phyloP scores from a whole-genome alignment of 2,329 filamentous ascomycete genomes.

The Verruconis gallopava region DNA sequence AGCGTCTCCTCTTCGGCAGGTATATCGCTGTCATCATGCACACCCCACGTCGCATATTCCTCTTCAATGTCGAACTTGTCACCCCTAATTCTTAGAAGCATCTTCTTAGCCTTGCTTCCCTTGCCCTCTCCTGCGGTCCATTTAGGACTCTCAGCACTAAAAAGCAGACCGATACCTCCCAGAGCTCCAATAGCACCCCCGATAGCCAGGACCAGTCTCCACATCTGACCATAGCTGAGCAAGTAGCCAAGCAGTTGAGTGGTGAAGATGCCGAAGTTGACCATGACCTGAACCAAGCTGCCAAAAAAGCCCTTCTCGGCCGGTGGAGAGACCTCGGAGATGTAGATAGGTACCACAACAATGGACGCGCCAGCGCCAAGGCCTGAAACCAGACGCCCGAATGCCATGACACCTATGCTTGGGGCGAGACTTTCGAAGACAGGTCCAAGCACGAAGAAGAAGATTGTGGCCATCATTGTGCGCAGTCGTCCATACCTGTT shows the following conservation, averaged over 20 bases:
- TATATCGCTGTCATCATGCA: slow-evolving; percentile 17
- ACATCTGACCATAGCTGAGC: slow-evolving; percentile 63
- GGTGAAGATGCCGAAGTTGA: slow-evolving; percentile 77
- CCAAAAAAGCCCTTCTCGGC: slow-evolving; percentile 64
- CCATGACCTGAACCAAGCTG: slow-evolving; percentile 78
- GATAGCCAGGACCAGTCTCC: slow-evolving; percentile 69
- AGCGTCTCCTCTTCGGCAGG: slow-evolving; percentile 58
- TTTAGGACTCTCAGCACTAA: slow-evolving; percentile 70
- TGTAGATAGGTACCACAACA: slow-evolving; percentile 88
- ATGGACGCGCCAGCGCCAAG: slow-evolving; percentile 78
- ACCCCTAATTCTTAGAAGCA: slow-evolving; percentile 66
- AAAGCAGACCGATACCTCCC: slow-evolving; percentile 57
- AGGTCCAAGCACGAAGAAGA: slow-evolving; percentile 66
- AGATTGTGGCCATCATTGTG: slow-evolving; percentile 63
- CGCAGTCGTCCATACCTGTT: slow-evolving; percentile 62
- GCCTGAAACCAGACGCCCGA: slow-evolving; percentile 70
- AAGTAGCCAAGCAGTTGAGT: slow-evolving; percentile 82
- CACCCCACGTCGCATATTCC: slow-evolving; percentile 47
- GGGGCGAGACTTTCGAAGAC: slow-evolving; percentile 59
- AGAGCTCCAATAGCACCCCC: slow-evolving; percentile 55
- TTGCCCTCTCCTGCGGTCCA: slow-evolving; percentile 65
- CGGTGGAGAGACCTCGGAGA: slow-evolving; percentile 74
- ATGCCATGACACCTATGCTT: slow-evolving; percentile 51
- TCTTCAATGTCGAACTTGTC: slow-evolving; percentile 53
- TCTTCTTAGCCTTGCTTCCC: slow-evolving; percentile 47